Evolutionary conservation across 805 yeast species (phyloP).

Genomic region (Hanseniaspora hatyaiensis): DNA sequence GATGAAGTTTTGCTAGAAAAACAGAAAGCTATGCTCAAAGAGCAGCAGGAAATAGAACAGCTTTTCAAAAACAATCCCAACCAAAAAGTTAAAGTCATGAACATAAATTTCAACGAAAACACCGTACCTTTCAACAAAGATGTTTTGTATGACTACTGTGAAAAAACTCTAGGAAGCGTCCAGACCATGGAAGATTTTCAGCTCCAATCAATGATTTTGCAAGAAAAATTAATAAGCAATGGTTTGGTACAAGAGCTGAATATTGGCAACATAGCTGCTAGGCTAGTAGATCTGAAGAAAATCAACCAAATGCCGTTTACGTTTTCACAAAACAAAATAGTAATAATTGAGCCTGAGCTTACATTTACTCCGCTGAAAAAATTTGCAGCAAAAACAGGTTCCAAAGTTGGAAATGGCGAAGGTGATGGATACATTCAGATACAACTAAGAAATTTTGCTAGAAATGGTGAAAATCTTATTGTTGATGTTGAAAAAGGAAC

Average conservation of each 20-base stretch:
- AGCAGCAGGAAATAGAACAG: conserved; percentile 14
- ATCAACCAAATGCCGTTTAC: conserved; percentile 17
- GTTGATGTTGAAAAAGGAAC: conserved; percentile 51
- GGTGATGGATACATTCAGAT: conserved; percentile 86
- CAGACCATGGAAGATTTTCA: conserved; percentile 23
- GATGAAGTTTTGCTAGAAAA: conserved; percentile 8
- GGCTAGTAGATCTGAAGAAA: conserved; percentile 16
- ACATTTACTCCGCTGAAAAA: conserved; percentile 46
- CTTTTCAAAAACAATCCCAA: conserved; percentile 20
- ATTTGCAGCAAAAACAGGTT: conserved; percentile 81
- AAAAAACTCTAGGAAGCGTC: conserved; percentile 25
- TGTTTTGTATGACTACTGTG: conserved; percentile 24
- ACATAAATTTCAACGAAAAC: conserved; percentile 20
- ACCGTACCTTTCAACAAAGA: conserved; percentile 17
- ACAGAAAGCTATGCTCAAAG: conserved; percentile 6
- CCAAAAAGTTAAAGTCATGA: conserved; percentile 24
- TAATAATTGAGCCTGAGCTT: conserved; percentile 27
- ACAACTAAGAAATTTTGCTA: conserved; percentile 49
- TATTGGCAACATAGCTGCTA: conserved; percentile 20
- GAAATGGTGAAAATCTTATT: conserved; percentile 54
- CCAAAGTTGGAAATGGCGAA: conserved; percentile 92
- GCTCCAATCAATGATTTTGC: conserved; percentile 24
- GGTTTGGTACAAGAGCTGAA: conserved; percentile 23
- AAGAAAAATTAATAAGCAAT: conserved; percentile 24
- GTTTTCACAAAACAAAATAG: conserved; percentile 13